Base-by-base conservation (phyloP, 2,329 filamentous ascomycete genomes). In the Graphilbum fragrans region DNA sequence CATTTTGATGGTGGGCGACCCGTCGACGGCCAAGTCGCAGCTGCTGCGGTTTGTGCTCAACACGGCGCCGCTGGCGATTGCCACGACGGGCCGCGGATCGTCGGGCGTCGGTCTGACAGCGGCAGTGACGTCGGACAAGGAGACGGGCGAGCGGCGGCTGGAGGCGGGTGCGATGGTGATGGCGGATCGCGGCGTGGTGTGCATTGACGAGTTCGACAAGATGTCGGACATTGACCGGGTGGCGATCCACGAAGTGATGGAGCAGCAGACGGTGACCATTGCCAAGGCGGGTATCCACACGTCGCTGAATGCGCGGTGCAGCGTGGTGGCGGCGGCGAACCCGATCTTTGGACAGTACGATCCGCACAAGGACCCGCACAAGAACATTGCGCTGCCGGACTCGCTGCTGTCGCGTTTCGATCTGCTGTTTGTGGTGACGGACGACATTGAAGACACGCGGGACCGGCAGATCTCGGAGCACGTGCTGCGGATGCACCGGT, bases 161-260 rank as follows among this genome's bases (percentile, higher is more conserved):
- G 92, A 98, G 63, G 92, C 92, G 16, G 92, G 92, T 74, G 92
- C 92, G 49, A 98, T 98, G 92, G 92, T 98, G 46, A 85, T 98
- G 55, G 92, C 80, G 48, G 92, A 98, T 59, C 82, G 92, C 48
- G 92, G 92, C 52, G 90, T 98, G 11, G 92, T 98, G 27, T 98
- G 92, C 66, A 98, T 98, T 50, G 92, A 98, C 58, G 92, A 98
- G 56, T 98, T 98, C 52, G 92, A 98, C 67, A 98, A 98, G 63
- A 98, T 98, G 92, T 95, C 87, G 43, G 92, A 98, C 57, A 82
- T 96, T 44, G 92, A 98, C 62, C 80, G 92, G 58, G 92, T 98
- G 4, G 92, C 92, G 37, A 98, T 98, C 52, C 92, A 98, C 74
- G 92, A 98, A 84, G 92, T 98, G 50, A 98, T 98, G 92, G 92